These are phyloP conservation scores for Mortierella alpina DNA, from an alignment of 192 early-diverging fungal genomes.

Conservation along the genomic window DNA sequence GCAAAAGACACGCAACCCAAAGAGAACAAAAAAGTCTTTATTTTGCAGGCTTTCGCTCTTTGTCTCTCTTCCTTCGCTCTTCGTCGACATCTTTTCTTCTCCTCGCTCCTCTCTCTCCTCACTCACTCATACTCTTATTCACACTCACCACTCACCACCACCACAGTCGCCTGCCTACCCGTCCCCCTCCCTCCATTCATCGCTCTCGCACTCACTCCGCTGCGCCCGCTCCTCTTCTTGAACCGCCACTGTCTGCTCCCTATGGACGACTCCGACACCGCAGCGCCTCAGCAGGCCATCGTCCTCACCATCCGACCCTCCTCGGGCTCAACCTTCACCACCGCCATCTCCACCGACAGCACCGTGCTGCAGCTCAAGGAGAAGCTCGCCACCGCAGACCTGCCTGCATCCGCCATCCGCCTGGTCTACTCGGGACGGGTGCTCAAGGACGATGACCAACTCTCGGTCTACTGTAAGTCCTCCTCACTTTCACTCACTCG, in stretches of 20 bases:
- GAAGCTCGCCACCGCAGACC: slow-evolving; percentile 66
- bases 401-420: slow-evolving; percentile 74
- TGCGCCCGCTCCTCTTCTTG: background rate
- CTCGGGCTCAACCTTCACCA: slow-evolving; percentile 59
- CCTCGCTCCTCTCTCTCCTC: background rate
- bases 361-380: slow-evolving; percentile 82
- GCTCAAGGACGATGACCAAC: slow-evolving; percentile 89
- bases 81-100: background rate
- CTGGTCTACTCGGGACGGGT: slow-evolving; percentile 94
- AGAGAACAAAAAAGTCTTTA: background rate
- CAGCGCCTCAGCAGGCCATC: slow-evolving; percentile 42
- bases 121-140: background rate
- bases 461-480: slow-evolving; percentile 73
- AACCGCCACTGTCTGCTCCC: background rate
- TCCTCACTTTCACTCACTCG: background rate
- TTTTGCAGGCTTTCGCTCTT: background rate
- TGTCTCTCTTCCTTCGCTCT: background rate
- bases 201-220: background rate
- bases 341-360: slow-evolving; percentile 59
- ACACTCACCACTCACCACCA: background rate
- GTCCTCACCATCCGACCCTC: slow-evolving; percentile 66
- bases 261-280: slow-evolving; percentile 43
- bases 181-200: background rate
- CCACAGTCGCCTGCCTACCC: background rate
- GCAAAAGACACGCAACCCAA: too few species aligned